These are phyloP conservation scores for Aaosphaeria pasadenensis DNA, from an alignment of 2,329 filamentous ascomycete genomes.

Conservation along the genomic window DNA sequence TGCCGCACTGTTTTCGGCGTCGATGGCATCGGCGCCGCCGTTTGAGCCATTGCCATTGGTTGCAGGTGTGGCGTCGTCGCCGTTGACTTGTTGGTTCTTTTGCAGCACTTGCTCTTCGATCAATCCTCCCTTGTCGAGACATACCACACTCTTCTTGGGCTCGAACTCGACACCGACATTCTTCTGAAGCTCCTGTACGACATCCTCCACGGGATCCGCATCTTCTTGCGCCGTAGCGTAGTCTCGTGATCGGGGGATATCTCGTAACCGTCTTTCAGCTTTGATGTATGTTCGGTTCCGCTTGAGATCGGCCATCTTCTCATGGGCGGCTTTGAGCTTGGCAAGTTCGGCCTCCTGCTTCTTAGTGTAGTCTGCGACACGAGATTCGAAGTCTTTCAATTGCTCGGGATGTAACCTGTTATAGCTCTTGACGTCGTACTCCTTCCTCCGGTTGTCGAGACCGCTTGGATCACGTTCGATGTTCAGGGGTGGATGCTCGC, in stretches of 20 bases:
- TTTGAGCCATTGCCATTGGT: slow-evolving; percentile 35
- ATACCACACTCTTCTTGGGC: slow-evolving; percentile 62
- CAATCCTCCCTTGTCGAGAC: slow-evolving; percentile 75
- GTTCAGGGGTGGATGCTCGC: slow-evolving; percentile 20
- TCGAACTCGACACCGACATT: slow-evolving; percentile 66
- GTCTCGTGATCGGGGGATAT: slow-evolving; percentile 50
- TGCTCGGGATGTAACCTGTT: slow-evolving; percentile 72
- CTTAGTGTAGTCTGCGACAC: slow-evolving; percentile 68
- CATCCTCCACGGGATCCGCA: slow-evolving; percentile 61
- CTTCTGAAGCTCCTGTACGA: slow-evolving; percentile 72
- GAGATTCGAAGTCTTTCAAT: slow-evolving; percentile 78
- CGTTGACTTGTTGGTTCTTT: slow-evolving; percentile 26
- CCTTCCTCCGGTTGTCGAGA: slow-evolving; percentile 14
- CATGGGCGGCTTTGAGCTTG: slow-evolving; percentile 77
- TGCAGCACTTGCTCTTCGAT: slow-evolving; percentile 52
- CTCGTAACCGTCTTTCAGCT: slow-evolving; percentile 73
- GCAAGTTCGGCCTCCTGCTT: slow-evolving; percentile 79
- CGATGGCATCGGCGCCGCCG: slow-evolving; percentile 22
- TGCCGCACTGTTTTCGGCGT: slow-evolving; percentile 47
- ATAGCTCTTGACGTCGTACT: slow-evolving; percentile 49
- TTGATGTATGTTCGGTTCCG: slow-evolving; percentile 66
- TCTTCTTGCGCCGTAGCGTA: slow-evolving; percentile 1
- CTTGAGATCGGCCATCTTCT: slow-evolving; percentile 71
- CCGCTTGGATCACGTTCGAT: slow-evolving; percentile 6
- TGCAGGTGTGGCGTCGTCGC: slow-evolving; percentile 19